Base-by-base conservation (phyloP, 2,329 filamentous ascomycete species). In the Aurifilum marmelostoma region DNA sequence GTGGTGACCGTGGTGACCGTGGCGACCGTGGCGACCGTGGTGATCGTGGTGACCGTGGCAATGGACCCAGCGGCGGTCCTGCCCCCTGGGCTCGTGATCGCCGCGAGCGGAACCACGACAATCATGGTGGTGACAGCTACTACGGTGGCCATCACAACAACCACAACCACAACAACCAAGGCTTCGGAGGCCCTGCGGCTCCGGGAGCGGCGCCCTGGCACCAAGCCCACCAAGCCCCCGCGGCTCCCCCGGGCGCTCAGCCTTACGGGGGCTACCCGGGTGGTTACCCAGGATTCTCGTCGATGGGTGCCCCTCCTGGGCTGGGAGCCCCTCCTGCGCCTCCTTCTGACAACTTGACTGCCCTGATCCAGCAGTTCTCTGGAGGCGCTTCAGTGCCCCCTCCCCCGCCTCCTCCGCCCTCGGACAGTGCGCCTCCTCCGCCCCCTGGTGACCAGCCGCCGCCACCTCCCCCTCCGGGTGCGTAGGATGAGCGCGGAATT, bases 21-120 rank as follows among this genome's bases (percentile, higher is more conserved):
- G 43, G 43, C 16, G 71, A 73, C 67, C 66, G 72, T 54, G 62
- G 68, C 41, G 80, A 80, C 65, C 54, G n/a, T n/a, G n/a, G n/a
- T n/a, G n/a, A n/a, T n/a, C 66, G 72, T 54, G 62, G 68, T 41
- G 80, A 80, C 65, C 54, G 64, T 52, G 80, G 80, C 58, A 78
- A 80, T 70, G 78, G 79, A 64, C 80, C 80, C 69, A 79, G 80
- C 64, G 80, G 82, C 59, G 82, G 83, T 63, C 79, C 85, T 60
- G 87, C 88, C 70, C 87, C 88, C n/a, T 90, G 88, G 88, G 84
- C 84, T 59, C 84, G 87, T 71, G 89, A 91, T 68, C 85, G 87
- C 72, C 77, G 77, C 68, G 82, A 80, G 68, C 80, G 83, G 66
- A 82, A 85, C 58, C 83, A 85, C 72, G 81, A 84, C 64, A 78